Percentiles rank a stretch among this genome's conserved stretches.
Conservation (phyloP, 106 monocot species). For the Dactylorhiza incarnata region DNA sequence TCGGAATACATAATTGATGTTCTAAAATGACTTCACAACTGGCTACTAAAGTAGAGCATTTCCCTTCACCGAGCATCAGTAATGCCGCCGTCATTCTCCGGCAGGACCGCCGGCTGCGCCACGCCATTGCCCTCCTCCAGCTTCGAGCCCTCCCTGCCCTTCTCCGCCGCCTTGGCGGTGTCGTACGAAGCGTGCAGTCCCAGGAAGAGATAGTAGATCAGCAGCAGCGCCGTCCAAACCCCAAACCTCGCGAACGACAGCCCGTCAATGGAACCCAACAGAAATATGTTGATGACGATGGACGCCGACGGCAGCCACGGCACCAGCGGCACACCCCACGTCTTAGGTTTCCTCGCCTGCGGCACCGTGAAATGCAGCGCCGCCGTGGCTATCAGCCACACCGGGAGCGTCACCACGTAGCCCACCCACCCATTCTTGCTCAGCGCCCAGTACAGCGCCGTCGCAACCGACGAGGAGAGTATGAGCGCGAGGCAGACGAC, state of each 20-base stretch:
- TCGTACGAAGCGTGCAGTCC: conserved; percentile 19
- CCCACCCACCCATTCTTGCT: conserved; percentile 9
- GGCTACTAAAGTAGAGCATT: no score
- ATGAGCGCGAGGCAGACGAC: conserved; percentile 9
- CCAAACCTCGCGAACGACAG: conserved; percentile 12
- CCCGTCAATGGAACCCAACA: conserved; percentile 13
- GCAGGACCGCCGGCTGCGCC: background rate
- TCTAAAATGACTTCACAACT: no score
- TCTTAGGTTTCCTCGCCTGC: conserved; percentile 9
- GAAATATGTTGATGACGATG: conserved; percentile 15
- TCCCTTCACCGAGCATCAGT: no score
- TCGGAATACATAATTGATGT: no score
- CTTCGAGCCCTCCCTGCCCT: background rate
- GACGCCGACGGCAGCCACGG: conserved; percentile 17
- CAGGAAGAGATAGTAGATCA: conserved; percentile 10
- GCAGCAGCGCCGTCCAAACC: conserved; percentile 10
- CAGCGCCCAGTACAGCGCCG: conserved; percentile 8
- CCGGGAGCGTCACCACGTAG: background rate
- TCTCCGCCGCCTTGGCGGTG: conserved; percentile 1
- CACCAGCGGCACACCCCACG: conserved; percentile 15
- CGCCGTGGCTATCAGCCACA: conserved; percentile 7
- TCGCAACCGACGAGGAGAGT: conserved; percentile 4
- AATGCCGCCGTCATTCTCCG: background rate
- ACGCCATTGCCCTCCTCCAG: background rate
- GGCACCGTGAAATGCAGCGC: conserved; percentile 1